phyloP scores from a whole-genome alignment of 2,329 filamentous ascomycete genomes.

The Diaporthe amygdali region DNA sequence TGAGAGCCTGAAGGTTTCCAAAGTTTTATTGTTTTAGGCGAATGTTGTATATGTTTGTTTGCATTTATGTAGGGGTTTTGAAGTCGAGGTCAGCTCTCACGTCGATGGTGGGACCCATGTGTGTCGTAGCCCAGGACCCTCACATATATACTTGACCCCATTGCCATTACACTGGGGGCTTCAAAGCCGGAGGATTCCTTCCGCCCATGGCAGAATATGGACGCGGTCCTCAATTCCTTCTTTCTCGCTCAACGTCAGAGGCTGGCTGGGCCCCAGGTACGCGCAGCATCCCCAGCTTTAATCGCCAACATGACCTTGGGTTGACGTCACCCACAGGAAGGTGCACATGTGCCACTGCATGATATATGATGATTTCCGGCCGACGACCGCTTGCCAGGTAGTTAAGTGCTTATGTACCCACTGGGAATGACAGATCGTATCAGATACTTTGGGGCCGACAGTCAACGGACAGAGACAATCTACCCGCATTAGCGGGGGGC shows the following conservation, averaged over 20 bases:
- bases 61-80: background rate
- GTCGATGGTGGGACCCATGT: background rate
- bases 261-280: background rate
- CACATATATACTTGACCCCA: background rate
- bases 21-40: background rate
- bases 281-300: background rate
- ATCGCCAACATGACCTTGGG: conserved; percentile 3
- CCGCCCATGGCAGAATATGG: background rate
- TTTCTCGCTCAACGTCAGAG: conserved; percentile 1
- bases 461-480: background rate
- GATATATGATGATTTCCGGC: background rate
- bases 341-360: background rate
- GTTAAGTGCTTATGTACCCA: background rate
- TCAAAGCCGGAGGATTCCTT: background rate
- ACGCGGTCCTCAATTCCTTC: background rate
- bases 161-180: background rate
- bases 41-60: background rate
- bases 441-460: background rate
- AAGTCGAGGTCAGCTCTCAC: background rate
- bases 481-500: background rate
- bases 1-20: background rate
- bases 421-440: background rate
- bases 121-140: background rate
- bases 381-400: background rate
- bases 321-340: conserved; percentile 16